Conservation (phyloP, 306 rosid genomes). For the Corylus americana region DNA sequence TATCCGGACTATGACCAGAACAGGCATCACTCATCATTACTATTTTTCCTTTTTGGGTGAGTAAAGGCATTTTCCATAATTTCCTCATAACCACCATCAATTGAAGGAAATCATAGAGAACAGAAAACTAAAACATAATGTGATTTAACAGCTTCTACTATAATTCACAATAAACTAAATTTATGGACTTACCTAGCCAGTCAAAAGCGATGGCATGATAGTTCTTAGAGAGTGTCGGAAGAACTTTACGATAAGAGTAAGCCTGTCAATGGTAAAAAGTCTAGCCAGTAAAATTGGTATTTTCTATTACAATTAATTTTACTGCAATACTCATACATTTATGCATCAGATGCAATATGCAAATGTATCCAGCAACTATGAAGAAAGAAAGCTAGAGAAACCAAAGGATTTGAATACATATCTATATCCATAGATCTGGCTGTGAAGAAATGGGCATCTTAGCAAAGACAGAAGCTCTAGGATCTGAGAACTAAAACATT, state of each 20-base stretch:
- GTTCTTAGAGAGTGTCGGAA: constrained; percentile 65
- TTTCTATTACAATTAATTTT: constrained; percentile 2
- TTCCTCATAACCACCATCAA: constrained; percentile 3
- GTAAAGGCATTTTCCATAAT: constrained; percentile 20
- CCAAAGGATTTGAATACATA: neutral
- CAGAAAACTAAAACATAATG: neutral
- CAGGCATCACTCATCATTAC: no score
- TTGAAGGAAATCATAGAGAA: neutral
- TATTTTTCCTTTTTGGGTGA: no score
- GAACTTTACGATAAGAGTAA: constrained; percentile 85
- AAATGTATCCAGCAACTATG: neutral
- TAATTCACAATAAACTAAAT: constrained; percentile 17
- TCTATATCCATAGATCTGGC: neutral
- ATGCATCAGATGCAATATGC: neutral
- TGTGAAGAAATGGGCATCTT: neutral
- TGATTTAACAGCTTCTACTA: constrained; percentile 7
- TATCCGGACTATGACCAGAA: no score
- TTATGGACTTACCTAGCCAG: constrained; percentile 68
- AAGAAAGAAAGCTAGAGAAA: neutral
- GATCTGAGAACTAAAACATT: neutral
- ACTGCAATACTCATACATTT: constrained; percentile 1
- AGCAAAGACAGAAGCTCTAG: neutral
- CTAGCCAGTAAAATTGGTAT: constrained; percentile 7
- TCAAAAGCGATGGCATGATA: constrained; percentile 74
- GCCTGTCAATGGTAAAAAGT: constrained; percentile 52